Evolutionary conservation across 1,139 yeast genomes (phyloP).

Genomic region (Insectozyma bohioensis): DNA sequence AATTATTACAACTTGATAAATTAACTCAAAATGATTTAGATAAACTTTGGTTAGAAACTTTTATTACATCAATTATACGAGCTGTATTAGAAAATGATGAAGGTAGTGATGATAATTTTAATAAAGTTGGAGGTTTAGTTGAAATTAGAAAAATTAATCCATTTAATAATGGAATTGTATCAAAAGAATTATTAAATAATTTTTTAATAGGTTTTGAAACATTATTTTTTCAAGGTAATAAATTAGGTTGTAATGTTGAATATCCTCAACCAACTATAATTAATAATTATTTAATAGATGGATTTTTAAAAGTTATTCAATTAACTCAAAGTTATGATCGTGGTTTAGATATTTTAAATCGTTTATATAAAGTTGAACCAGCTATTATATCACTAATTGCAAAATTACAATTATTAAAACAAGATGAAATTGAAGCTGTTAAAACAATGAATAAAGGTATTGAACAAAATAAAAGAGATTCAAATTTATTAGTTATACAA

Average conservation of each 20-base stretch:
- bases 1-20: conserved; percentile 35
- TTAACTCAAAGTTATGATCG: conserved; percentile 63
- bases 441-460: conserved; percentile 63
- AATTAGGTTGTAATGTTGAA: conserved; percentile 66
- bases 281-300: conserved; percentile 75
- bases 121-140: conserved; percentile 52
- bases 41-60: conserved; percentile 65
- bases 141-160: conserved; percentile 57
- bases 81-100: conserved; percentile 70
- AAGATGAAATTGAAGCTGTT: conserved; percentile 81
- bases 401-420: conserved; percentile 52
- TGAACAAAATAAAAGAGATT: conserved; percentile 57
- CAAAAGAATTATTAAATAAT: conserved; percentile 46
- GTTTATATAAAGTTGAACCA: conserved; percentile 42
- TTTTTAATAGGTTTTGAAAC: conserved; percentile 62
- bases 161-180: conserved; percentile 43
- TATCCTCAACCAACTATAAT: conserved; percentile 68
- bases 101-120: conserved; percentile 39
- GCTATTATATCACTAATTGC: conserved; percentile 58
- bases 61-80: conserved; percentile 64
- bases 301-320: conserved; percentile 62
- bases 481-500: conserved; percentile 60
- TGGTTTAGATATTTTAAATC: conserved; percentile 55
- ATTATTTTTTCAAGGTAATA: conserved; percentile 65
- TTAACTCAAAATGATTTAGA: conserved; percentile 37